Percentiles rank a stretch among this genome's conserved stretches.
Evolutionary conservation across 2,329 filamentous ascomycete species (phyloP).

Genomic region (Paraphaeosphaeria sporulosa): DNA sequence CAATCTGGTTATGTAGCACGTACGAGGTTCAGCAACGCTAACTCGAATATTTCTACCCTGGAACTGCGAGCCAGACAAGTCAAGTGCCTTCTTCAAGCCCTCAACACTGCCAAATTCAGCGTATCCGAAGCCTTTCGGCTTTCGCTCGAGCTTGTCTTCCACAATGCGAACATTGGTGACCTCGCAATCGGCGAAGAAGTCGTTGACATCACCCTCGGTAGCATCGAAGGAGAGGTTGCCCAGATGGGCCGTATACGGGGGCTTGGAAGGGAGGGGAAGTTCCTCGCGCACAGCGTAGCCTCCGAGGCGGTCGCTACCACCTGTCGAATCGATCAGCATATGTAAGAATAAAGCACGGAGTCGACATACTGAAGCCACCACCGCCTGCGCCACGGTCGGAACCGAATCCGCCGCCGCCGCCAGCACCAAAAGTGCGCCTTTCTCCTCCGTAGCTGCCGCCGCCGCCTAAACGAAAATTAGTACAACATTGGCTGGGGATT

Average conservation of each 20-base stretch:
- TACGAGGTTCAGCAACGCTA: constrained; percentile 97
- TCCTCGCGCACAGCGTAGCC: constrained; percentile 67
- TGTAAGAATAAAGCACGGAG: not conserved
- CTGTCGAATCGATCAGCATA: constrained; percentile 24
- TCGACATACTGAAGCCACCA: constrained; percentile 49
- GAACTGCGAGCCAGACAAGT: constrained; percentile 81
- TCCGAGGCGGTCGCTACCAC: constrained; percentile 33
- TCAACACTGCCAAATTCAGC: constrained; percentile 91
- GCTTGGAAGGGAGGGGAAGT: constrained; percentile 86
- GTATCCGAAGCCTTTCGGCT: constrained; percentile 98
- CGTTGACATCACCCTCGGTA: constrained; percentile 79
- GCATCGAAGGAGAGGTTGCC: constrained; percentile 97
- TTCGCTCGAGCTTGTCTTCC: constrained; percentile 91
- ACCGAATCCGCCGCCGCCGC: constrained; percentile 47
- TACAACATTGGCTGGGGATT: constrained; percentile 11
- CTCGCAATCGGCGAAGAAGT: constrained; percentile 85
- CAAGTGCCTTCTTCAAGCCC: constrained; percentile 88
- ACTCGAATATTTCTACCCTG: constrained; percentile 90
- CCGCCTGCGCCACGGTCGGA: constrained; percentile 46
- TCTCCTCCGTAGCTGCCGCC: constrained; percentile 58
- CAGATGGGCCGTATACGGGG: constrained; percentile 93
- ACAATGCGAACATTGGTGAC: constrained; percentile 94
- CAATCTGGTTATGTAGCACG: constrained; percentile 51
- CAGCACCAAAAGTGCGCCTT: constrained; percentile 56
- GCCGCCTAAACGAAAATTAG: constrained; percentile 39